Evolutionary conservation across 2,329 filamentous ascomycete genomes (phyloP).

Genomic region (Chaetothyriales sp.): DNA sequence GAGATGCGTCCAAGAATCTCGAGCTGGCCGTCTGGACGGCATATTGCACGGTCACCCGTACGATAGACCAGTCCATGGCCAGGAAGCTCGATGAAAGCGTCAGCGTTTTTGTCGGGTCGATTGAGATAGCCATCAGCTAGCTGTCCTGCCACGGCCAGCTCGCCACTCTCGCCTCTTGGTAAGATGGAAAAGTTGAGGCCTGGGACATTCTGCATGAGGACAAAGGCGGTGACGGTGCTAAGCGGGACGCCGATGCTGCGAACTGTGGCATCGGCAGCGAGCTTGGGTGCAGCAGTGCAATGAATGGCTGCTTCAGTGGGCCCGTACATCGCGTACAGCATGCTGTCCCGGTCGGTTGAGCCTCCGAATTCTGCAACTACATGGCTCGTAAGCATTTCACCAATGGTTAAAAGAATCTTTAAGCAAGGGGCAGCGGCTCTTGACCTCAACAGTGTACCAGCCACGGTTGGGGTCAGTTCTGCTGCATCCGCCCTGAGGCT

Average conservation of each 20-base stretch:
- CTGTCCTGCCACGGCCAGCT: constrained; percentile 74
- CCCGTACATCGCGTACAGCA: constrained; percentile 88
- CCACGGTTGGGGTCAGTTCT: constrained; percentile 80
- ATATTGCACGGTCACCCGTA: constrained; percentile 68
- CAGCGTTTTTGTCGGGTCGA: constrained; percentile 57
- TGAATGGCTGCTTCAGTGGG: constrained; percentile 88
- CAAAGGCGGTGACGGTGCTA: constrained; percentile 65
- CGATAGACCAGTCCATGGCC: constrained; percentile 60
- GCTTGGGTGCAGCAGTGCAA: constrained; percentile 59
- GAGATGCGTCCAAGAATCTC: constrained; percentile 71
- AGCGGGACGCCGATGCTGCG: constrained; percentile 66
- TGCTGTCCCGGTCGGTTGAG: constrained; percentile 37
- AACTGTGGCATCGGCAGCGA: constrained; percentile 43
- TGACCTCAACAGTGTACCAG: constrained; percentile 58
- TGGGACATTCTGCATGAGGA: constrained; percentile 41
- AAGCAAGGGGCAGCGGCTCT: constrained; percentile 54
- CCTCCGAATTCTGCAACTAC: constrained; percentile 71
- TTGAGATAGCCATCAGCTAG: constrained; percentile 73
- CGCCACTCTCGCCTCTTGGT: constrained; percentile 55
- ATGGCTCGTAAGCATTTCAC: constrained; percentile 73
- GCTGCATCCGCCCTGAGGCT: constrained; percentile 62
- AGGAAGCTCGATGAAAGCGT: constrained; percentile 54
- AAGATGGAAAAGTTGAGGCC: constrained; percentile 38
- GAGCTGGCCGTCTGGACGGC: constrained; percentile 54
- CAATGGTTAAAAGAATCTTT: constrained; percentile 67